Evolutionary conservation across 2,329 filamentous ascomycete genomes (phyloP), one percentile per base, ranked within the genome.

Genomic region (Pseudocercospora vitis): DNA sequence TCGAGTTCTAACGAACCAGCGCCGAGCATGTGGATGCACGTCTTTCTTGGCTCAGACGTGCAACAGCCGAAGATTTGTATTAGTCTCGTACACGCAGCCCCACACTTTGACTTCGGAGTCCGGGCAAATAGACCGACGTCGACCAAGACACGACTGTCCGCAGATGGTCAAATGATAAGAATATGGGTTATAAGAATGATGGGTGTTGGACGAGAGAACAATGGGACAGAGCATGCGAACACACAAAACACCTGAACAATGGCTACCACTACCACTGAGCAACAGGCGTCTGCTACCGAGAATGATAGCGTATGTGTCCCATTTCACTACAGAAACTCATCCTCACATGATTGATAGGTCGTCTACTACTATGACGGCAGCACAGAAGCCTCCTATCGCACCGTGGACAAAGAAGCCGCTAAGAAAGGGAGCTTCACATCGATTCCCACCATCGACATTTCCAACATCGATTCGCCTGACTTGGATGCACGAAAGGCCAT

Each of bases 401-500:
- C 47, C 19, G 19, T 57, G 12, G 32, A 51, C n/a, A 51, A 49
- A 11, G 37, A 40, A 12, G 37, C 37, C 23, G 37, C 16, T 11
- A 33, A 12, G 26, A 53, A 52, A 24, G 44, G 47, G 14, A 50
- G 37, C 23, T 60, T 60, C 42, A 57, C 49, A 16, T 53, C 58
- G 0, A 61, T 61, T n/a, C 57, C 56, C 12, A 52, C 52, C 26
- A 55, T 61, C 28, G 59, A 61, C 37, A 46, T 61, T 19, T 52
- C 54, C 12, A 28, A 39, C 12, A 49, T 56, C 18, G 40, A 55
- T 39, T 57, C 52, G 3, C 3, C 44, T 4, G 12, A 47, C 14
- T 31, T 53, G 1, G 28, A 37, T 23, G 44, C 40, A 14, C 52
- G 52, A 8, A 46, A 39, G 21, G 66, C 65, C 2, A 57, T 49